These are phyloP conservation scores for Elaeis oleifera DNA, from an alignment of 202 grass and related monocot species.

Conservation along the genomic window DNA sequence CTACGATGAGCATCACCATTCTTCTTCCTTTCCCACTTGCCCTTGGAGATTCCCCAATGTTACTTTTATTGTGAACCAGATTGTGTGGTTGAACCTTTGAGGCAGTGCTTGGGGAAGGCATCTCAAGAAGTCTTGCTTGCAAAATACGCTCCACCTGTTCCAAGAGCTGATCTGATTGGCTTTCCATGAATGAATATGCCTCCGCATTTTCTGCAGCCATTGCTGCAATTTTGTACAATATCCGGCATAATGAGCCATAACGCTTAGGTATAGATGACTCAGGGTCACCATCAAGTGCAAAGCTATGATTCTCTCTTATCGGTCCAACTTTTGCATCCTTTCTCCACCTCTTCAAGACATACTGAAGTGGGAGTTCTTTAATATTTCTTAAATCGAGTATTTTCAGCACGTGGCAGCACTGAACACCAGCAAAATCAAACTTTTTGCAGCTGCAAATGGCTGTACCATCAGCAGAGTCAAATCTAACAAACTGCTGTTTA, in stretches of 20 bases:
- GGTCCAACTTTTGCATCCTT: constrained; percentile 67
- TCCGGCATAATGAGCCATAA: constrained; percentile 35
- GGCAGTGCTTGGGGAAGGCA: constrained; percentile 15
- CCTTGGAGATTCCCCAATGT: constrained; percentile 45
- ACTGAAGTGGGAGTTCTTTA: constrained; percentile 73
- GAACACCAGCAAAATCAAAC: constrained; percentile 63
- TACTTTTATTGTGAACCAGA: constrained; percentile 45
- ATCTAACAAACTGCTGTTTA: constrained; percentile 52
- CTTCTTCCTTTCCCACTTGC: constrained; percentile 57
- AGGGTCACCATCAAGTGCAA: constrained; percentile 46
- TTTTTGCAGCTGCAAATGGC: constrained; percentile 77
- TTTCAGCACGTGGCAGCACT: constrained; percentile 72
- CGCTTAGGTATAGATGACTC: constrained; percentile 53
- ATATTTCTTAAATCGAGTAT: constrained; percentile 78
- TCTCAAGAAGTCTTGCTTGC: constrained; percentile 70
- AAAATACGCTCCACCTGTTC: constrained; percentile 75
- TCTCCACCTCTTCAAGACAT: constrained; percentile 83
- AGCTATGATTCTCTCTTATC: constrained; percentile 40
- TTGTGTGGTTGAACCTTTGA: constrained; percentile 36
- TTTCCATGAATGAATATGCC: constrained; percentile 61
- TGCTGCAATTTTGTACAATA: constrained; percentile 65
- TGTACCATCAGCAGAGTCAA: constrained; percentile 56
- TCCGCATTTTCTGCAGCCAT: constrained; percentile 57
- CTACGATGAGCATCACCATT: constrained; percentile 32
- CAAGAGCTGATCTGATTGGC: constrained; percentile 65